Base-by-base conservation (phyloP, 2,329 filamentous ascomycete species). In the Byssochlamys sp. region DNA sequence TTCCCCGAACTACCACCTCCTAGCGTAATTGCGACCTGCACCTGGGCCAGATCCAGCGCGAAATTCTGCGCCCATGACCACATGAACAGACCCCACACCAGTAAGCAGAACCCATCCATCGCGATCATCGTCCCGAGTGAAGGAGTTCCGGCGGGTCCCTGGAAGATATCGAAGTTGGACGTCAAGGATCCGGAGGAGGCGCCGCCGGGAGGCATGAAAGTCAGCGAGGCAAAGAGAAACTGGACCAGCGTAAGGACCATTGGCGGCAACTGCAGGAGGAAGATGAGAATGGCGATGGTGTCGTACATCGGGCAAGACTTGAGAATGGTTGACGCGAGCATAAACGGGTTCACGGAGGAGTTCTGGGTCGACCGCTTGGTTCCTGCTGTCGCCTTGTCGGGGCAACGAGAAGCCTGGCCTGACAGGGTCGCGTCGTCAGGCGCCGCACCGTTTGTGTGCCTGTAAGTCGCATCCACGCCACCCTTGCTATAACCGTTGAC, bases 211-310 rank as follows among this genome's bases (percentile, higher is more conserved):
- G 91, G 89, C 61, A 96, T 90, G 70, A 96, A 95, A 53, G 91
- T 96, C 70, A 96, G 82, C 63, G 91, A 87, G 64, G 92, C 91
- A 75, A 96, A 97, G 64, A 96, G 83, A 70, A 91, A 87, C 74
- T 96, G 95, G 67, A 96, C 90, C 72, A 90, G 81, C 62, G 91
- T 92, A 67, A 96, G 82, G 58, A 92, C 86, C 67, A 92, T 86
- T 25, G 91, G 90, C 29, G 92, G 91, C 9, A 96, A 84, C 71
- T 95, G 91, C 75, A 96, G 88, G 64, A 97, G 84, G 67, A 96
- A 89, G 75, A 96, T 96, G 72, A 97, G 85, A 68, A 97, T 96
- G 71, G 92, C 91, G 75, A 96, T 90, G 60, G 92, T 96, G 77
- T 97, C 92, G 77, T 90, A 89, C 69, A 96, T 85, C 56, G 92